Evolutionary conservation across 1,284 basidiomycete species (phyloP), one percentile per base, ranked within the genome.

Genomic region (Xanthoconium separans): DNA sequence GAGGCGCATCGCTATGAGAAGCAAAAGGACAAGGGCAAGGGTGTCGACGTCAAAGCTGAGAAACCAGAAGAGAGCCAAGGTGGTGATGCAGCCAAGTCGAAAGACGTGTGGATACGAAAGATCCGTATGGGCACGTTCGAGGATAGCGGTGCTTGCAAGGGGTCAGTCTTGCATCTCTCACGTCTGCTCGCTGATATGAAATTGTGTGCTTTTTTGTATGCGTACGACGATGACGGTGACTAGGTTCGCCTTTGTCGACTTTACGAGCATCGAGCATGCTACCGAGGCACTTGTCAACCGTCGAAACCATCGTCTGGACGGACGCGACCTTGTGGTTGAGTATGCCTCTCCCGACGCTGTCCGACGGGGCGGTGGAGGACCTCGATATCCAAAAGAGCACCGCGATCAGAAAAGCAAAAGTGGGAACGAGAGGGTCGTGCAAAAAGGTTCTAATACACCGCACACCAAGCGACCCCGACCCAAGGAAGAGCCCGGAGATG

Each of bases 171-270:
- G 8, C 11, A 6, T 18, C 12, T 12, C 9, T 43, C 11, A 13
- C n/a, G 4, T 20, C 12, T 6, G 2, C 16, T 18, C 46, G 29
- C 31, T 51, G 37, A 61, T n/a, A 6, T 80, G 71, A 22, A 33
- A n/a, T 43, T 30, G 39, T 27, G 27, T 10, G 34, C 4, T 3
- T 54, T 29, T 45, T 24, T 43, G 33, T 27, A 40, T 37, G 50
- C 24, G 34, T n/a, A 24, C 13, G 41, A 34, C 20, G 31, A 30
- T 13, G 16, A 31, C 10, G n/a, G 31, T 27, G 30, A 39, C 29
- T 10, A 97, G 95, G 20, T 98, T 94, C 74, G 95, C 93, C 0
- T 99, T 99, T 70, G 81, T 97, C 54, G 97, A 99, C 71, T 99
- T 99, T 71, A 81, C 83, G 51, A 83, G 80, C 15, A 78, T 81